Base-by-base conservation (phyloP, 177 flowering plant genomes). In the Tripterygium wilfordii region DNA sequence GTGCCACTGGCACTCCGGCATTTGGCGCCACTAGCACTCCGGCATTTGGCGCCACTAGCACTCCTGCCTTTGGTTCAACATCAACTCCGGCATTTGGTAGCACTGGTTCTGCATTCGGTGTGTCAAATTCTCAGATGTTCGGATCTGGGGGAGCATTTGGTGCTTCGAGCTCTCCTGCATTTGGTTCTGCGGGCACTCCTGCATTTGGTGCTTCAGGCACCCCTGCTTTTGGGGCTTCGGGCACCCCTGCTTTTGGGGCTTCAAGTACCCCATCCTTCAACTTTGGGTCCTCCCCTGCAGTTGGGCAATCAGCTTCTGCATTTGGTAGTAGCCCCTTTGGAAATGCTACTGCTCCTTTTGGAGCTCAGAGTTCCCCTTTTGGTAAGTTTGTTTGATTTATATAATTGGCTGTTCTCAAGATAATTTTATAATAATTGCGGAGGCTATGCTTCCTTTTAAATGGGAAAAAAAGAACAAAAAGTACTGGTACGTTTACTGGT, bases 261-360 rank as follows among this genome's bases (percentile, higher is more conserved):
- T 33, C 80, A 0, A 60, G 58, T 29, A 42, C 70, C 4, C 54
- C 76, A 26, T 63, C 57, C 8, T 75, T 71, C 52, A 69, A 69
- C 19, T 36, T 58, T 17, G 17, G 51, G 2, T 49, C 49, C 32
- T 27, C 58, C 1, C 56, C 69, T 20, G 63, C 50, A 1, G 69
- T 74, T 66, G 78, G 78, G 23, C 57, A 62, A 6, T 30, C 75
- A 14, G 70, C 61, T 7, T 76, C 82, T 14, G 63, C 63, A 1
- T 78, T 78, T 66, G 86, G 94, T 14, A 54, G 67, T 21, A 44
- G 69, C 56, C 63, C 86, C 17, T 83, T 83, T 70, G 83, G 87
- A 18, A 15, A 5, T 38, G 19, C 21, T 15, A 21, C 21, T 15
- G 42, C n/a, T n/a, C n/a, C 42, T 19, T 38, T 38, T 38, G 42